Evolutionary conservation across 352 stramenopile genomes (phyloP), one percentile per base, ranked within the genome.

Genomic region (Phytophthora cactorum): DNA sequence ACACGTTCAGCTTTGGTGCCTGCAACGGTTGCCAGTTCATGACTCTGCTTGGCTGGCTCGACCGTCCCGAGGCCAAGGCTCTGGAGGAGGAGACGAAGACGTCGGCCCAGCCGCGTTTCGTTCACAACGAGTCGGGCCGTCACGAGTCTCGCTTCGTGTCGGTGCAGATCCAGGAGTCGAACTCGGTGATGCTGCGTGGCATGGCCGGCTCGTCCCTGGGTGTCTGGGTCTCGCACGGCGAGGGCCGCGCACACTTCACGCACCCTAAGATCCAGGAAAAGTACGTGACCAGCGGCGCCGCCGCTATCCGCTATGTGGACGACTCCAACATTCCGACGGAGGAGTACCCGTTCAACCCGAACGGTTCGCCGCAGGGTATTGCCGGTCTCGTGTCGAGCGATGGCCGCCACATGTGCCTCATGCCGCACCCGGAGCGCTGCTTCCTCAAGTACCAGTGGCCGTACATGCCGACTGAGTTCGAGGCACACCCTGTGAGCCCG

Each of bases 21-120:
- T 99, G 98, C 82, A 99, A 99, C 76, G 98, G 98, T 41, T 99
- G 98, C 80, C 98, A 99, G 84, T 94, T 99, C 41, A 99, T 99
- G 96, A 97, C 97, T 38, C 80, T 99, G 34, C 90, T 99, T 15
- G 98, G 98, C 43, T 99, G 97, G 96, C 92, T 99, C 43, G 83
- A 91, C 54, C 75, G 73, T 17, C 78, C 84, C 25, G 79, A 92
- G 47, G 74, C 83, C 9, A 73, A 75, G 49, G 62, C 74, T 36
- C 38, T 95, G 4, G 83, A 91, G 60, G 49, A 75, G 3, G 80
- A 92, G 68, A 82, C 70, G 12, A 75, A 84, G 58, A 59, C 69
- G 34, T 89, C 85, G 52, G 74, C 76, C 5, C 83, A 89, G 56
- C 97, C 98, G 41, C 92, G 98, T 8, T 98, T 99, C 63, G 89